A percentile compares a stretch with the other conserved stretches of the same genome.
Conservation (phyloP, 352 stramenopile species). For the Phytophthora lateralis region DNA sequence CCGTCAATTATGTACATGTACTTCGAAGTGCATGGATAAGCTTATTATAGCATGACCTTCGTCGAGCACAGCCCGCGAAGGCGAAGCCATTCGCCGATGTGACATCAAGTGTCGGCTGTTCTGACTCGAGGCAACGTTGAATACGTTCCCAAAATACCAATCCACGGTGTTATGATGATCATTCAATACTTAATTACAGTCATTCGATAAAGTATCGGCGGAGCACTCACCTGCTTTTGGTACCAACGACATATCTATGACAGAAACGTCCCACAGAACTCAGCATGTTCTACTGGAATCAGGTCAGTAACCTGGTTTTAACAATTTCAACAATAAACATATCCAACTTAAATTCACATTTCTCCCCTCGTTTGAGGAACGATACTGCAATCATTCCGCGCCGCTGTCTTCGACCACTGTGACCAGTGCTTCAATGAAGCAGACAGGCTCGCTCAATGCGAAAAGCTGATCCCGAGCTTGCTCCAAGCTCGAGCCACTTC, state of each 20-base stretch:
- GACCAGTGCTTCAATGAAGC: conserved; percentile 16
- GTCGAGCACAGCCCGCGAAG: not conserved
- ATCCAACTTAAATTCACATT: too few species aligned
- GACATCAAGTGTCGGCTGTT: not conserved
- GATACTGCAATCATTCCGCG: not conserved
- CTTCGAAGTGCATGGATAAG: too few species aligned
- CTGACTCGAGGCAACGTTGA: too few species aligned
- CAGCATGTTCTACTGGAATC: not conserved
- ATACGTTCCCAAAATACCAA: not conserved
- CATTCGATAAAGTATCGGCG: not conserved
- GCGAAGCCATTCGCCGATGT: not conserved
- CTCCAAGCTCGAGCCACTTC: conserved; percentile 11
- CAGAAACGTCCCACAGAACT: not conserved
- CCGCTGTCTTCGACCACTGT: conserved; percentile 1
- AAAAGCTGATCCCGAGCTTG: conserved; percentile 26
- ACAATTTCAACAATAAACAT: too few species aligned
- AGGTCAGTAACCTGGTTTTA: not conserved
- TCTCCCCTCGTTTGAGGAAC: not conserved
- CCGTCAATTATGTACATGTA: too few species aligned
- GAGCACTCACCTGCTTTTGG: not conserved
- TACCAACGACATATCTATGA: not conserved
- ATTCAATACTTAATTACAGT: not conserved
- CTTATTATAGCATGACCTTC: not conserved
- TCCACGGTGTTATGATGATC: not conserved
- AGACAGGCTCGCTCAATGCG: conserved; percentile 6